Base-by-base conservation (phyloP, 768 basidiomycete species). In the Scleroderma bovista region DNA sequence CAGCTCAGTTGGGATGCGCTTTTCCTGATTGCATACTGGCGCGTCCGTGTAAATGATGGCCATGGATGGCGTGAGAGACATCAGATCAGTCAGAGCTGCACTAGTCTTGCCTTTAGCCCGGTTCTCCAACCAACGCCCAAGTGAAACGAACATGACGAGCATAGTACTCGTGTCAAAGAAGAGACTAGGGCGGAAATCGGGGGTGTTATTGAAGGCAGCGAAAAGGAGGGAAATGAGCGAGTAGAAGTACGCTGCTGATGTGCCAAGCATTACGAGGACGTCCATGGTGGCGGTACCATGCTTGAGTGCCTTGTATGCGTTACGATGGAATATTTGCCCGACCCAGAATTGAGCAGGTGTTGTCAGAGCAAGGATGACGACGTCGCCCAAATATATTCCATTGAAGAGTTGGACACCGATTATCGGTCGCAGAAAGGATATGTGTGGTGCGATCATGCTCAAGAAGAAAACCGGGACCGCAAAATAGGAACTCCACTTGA, bases 121-220 rank as follows among this genome's bases (percentile, higher is more conserved):
- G 69, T 98, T 98, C 72, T 98, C 96, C 44, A 98, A 78, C 70
- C 86, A 96, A 22, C 96, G 84, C 5, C 96, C 96, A 13, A 98
- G 79, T 2, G 92, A 94, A 59, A 98, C 88, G 66, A 99, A 98
- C 72, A 86, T 89, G 77, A 99, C 86, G 53, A 99, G 74, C 96
- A 97, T 98, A 17, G 96, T 96, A 61, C 92, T 96, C 2, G 96
- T 98, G 70, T 99, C 96, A 72, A 98, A 98, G 71, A 98, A 98
- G 40, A 93, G 78, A 64, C 86, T 79, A 2, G 96, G 95, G 17
- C 80, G 84, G 63, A 77, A 90, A 38, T 76, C 76, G 0, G 84
- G 76, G 10, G 85, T 79, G 5, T 74, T 67, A 60, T 83, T 81
- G 67, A 85, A 76, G 3, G 75, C 64, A 6, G 90, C 86, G 44